phyloP scores from a whole-genome alignment of 805 yeast genomes.

The Candida vaughaniae region DNA sequence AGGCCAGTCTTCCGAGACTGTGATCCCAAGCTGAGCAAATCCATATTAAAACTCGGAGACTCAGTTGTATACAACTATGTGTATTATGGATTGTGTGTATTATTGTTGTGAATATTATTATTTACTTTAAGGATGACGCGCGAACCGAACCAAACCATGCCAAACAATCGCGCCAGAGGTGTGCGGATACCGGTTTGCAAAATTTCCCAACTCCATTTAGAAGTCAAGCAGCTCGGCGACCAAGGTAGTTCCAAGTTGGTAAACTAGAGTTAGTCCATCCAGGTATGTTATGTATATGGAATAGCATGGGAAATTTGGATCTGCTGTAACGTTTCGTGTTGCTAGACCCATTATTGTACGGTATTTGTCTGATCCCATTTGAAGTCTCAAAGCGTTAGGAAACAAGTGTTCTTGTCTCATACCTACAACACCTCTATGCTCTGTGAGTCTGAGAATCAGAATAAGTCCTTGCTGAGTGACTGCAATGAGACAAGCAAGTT shows the following conservation, averaged over 20 bases:
- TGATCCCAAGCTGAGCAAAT: slow-evolving; percentile 49
- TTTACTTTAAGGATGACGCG: neutral
- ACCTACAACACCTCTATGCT: slow-evolving; percentile 35
- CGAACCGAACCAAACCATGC: too few relatives aligned
- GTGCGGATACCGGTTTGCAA: too few relatives aligned
- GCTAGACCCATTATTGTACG: slow-evolving; percentile 36
- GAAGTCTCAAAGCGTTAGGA: slow-evolving; percentile 32
- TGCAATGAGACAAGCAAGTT: slow-evolving; percentile 33
- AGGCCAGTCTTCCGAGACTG: slow-evolving; percentile 69
- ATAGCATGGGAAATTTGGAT: slow-evolving; percentile 21
- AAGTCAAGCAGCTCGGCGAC: too few relatives aligned
- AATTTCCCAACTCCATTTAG: too few relatives aligned
- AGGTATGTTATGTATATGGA: slow-evolving; percentile 32
- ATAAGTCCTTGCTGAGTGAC: slow-evolving; percentile 40
- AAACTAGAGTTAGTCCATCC: slow-evolving; percentile 30
- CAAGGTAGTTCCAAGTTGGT: too few relatives aligned
- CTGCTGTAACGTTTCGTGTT: slow-evolving; percentile 18
- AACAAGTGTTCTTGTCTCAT: slow-evolving; percentile 45
- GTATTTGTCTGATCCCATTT: slow-evolving; percentile 25
- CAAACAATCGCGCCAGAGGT: too few relatives aligned
- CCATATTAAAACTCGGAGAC: slow-evolving; percentile 22
- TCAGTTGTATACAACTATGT: too few relatives aligned
- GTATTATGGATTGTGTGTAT: too few relatives aligned
- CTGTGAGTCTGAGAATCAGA: slow-evolving; percentile 35
- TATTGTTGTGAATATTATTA: neutral